Evolutionary conservation across 768 basidiomycete species (phyloP), one percentile per base, ranked within the genome.

Genomic region (Baorangia bicolor): DNA sequence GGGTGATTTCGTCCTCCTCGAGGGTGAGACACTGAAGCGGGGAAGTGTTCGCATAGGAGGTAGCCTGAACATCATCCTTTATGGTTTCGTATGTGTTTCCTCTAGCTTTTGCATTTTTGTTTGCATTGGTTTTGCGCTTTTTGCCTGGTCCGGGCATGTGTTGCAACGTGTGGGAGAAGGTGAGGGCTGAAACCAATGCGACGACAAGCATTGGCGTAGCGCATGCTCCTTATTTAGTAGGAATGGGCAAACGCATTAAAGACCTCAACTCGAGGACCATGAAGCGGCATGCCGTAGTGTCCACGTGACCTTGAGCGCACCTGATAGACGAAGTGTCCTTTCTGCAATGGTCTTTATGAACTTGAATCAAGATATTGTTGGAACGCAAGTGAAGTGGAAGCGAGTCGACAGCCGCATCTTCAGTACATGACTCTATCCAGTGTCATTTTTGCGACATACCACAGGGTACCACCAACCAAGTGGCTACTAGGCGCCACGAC

Each of bases 1-100:
- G 64, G 10, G 69, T 71, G 33, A 61, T 51, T 44, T 63, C 67
- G 37, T 71, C 69, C 16, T 68, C 66, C 25, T 65, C 53, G 12
- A 69, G 50, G 10, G 67, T 55, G 35, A 45, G 51, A 55, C 66
- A 67, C 42, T 11, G 59, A 13, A 25, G 40, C 11, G 8, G 2
- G 3, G n/a, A n/a, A n/a, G n/a, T 18, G 21, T 6, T 6, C 14
- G 20, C n/a, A 20, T n/a, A 18, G 23, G 27, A 39, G 10, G 47
- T 31, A 13, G 13, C 45, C 10, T 23, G 31, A 7, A 16, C 21
- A 18, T 14, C 30, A 16, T n/a, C n/a, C n/a, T 14, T 5, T 5
- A 14, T 1, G 13, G 14, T 23, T 18, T 16, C 31, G 8, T 21
- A 16, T 9, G 31, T 5, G 5, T 16, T 21, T 10, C 30, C 30